phyloP scores from a whole-genome alignment of 2,329 filamentous ascomycete genomes.

The Alternaria consortialis region DNA sequence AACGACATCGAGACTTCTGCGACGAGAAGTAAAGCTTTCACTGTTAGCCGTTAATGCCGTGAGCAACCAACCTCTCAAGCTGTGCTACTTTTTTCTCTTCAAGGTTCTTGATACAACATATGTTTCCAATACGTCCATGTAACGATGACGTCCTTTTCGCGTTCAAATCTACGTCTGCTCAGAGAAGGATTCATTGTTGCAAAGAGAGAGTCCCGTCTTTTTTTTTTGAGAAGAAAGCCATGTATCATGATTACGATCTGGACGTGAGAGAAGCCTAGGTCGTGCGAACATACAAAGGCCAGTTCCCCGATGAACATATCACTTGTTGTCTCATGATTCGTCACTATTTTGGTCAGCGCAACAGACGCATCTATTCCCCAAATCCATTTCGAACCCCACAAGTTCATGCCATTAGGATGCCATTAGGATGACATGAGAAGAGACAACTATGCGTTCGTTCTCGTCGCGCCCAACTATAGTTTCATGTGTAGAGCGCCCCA shows the following conservation, averaged over 20 bases:
- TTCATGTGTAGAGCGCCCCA: constrained; percentile 8
- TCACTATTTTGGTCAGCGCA: neutral
- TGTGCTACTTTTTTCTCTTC: neutral
- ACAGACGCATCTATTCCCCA: neutral
- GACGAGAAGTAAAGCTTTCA: neutral
- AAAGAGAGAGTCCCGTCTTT: neutral
- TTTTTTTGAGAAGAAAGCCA: neutral
- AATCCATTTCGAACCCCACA: neutral
- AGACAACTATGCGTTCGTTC: neutral
- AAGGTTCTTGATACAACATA: neutral
- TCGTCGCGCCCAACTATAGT: constrained; percentile 10
- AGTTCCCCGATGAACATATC: neutral
- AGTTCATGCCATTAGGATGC: neutral
- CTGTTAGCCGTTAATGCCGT: neutral
- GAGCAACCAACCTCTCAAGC: neutral
- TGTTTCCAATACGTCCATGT: neutral
- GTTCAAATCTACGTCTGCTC: neutral
- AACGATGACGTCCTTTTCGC: neutral
- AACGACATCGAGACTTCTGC: neutral
- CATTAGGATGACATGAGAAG: neutral
- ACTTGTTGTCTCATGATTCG: neutral
- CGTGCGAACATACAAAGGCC: neutral
- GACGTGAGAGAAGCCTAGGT: neutral
- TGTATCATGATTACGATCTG: neutral
- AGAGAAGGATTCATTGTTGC: neutral